These are phyloP conservation scores for Naganishia vaughanmartiniae DNA, from an alignment of 768 basidiomycete species.

Conservation along the genomic window DNA sequence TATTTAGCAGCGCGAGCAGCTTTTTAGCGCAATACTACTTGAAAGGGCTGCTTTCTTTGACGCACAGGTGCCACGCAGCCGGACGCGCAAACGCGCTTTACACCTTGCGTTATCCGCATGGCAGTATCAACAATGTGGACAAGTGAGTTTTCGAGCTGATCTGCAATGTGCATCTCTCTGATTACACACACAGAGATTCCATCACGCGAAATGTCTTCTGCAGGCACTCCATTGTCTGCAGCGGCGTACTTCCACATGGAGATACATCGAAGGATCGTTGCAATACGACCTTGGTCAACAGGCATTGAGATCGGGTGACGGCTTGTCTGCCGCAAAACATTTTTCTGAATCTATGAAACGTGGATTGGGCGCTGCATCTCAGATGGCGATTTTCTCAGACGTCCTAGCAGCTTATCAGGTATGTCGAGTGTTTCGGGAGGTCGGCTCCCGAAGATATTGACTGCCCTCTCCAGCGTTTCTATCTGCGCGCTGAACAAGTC, in stretches of 20 bases:
- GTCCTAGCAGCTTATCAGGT: conserved; percentile 74
- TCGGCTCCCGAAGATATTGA: background rate
- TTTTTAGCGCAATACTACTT: conserved; percentile 54
- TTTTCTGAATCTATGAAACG: conserved; percentile 69
- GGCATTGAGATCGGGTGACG: conserved; percentile 84
- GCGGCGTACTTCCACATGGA: conserved; percentile 43
- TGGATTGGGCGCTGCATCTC: conserved; percentile 44
- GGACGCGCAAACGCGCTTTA: conserved; percentile 47
- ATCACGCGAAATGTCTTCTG: conserved; percentile 52
- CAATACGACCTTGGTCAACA: conserved; percentile 64
- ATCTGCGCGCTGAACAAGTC: background rate
- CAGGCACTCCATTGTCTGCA: conserved; percentile 50
- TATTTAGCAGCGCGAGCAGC: conserved; percentile 47
- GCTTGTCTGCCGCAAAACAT: conserved; percentile 68
- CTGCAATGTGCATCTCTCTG: background rate
- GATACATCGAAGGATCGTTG: conserved; percentile 48
- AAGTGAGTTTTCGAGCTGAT: conserved; percentile 42
- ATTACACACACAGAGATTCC: conserved; percentile 49
- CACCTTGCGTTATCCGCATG: conserved; percentile 53
- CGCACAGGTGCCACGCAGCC: conserved; percentile 34
- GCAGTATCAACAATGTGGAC: conserved; percentile 54
- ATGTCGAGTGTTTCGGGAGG: background rate
- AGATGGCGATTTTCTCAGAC: conserved; percentile 78
- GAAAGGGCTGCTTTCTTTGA: conserved; percentile 54
- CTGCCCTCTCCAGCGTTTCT: background rate